These are phyloP conservation scores for Alectoria sarmentosa DNA, from an alignment of 495 filamentous ascomycete species.

Conservation along the genomic window DNA sequence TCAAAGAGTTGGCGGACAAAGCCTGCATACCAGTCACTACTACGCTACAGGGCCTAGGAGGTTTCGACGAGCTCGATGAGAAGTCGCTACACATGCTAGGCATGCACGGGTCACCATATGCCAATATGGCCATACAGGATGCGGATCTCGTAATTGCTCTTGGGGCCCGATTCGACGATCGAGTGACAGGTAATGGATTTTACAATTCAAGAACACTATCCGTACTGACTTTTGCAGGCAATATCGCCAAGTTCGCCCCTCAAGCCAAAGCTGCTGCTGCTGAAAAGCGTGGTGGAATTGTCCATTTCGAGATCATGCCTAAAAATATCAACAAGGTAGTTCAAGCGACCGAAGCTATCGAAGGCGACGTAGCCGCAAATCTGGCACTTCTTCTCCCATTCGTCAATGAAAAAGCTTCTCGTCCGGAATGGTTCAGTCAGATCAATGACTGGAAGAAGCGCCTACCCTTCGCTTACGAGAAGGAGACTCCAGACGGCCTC, in stretches of 20 bases:
- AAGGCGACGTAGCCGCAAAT: conserved; percentile 57
- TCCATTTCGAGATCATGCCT: conserved; percentile 59
- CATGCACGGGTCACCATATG: conserved; percentile 57
- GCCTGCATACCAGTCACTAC: conserved; percentile 55
- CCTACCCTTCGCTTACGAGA: conserved; percentile 59
- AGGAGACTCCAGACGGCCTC: conserved; percentile 55
- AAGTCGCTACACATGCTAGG: conserved; percentile 58
- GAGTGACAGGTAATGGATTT: conserved; percentile 42
- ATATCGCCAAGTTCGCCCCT: conserved; percentile 48
- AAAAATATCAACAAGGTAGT: conserved; percentile 55
- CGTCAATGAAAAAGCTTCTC: conserved; percentile 52
- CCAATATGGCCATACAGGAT: conserved; percentile 59
- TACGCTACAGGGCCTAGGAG: conserved; percentile 58
- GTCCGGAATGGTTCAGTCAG: conserved; percentile 81
- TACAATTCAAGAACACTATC: neutral
- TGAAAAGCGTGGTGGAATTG: conserved; percentile 51
- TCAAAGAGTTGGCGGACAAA: conserved; percentile 52
- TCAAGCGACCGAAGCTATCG: conserved; percentile 48
- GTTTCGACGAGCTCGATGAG: conserved; percentile 52
- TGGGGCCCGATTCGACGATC: conserved; percentile 57
- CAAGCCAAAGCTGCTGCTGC: conserved; percentile 48
- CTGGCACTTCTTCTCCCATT: conserved; percentile 65
- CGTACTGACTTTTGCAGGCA: neutral
- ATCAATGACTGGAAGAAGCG: conserved; percentile 84
- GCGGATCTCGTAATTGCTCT: conserved; percentile 57